phyloP scores from a whole-genome alignment of 306 rosid genomes.

The Cucurbita pepo region DNA sequence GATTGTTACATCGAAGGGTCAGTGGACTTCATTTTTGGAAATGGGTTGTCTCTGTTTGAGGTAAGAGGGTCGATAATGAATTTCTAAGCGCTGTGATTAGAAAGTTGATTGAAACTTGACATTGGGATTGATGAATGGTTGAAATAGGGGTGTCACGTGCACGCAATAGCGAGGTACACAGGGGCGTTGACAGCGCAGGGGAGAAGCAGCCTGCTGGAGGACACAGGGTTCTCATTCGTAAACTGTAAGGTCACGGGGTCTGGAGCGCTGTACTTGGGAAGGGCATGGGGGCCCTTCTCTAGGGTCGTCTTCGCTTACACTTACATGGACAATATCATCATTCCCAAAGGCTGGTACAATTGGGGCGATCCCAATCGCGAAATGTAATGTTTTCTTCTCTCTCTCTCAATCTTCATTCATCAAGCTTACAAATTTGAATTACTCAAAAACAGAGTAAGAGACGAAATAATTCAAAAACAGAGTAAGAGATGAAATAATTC shows the following conservation, averaged over 20 bases:
- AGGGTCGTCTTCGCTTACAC: constrained; percentile 82
- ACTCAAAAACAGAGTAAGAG: too few species aligned
- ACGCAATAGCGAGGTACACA: constrained; percentile 56
- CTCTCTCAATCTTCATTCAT: too few species aligned
- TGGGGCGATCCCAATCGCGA: constrained; percentile 97
- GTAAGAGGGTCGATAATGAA: constrained; percentile 8
- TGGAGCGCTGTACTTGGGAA: constrained; percentile 86
- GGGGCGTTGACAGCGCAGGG: constrained; percentile 96
- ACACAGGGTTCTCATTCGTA: constrained; percentile 92
- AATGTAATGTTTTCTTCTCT: constrained; percentile 23
- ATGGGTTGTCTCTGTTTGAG: constrained; percentile 72
- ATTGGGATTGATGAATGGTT: not conserved
- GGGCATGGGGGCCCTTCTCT: constrained; percentile 99
- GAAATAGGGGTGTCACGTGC: constrained; percentile 81
- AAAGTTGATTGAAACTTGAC: not conserved
- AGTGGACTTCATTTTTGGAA: constrained; percentile 96
- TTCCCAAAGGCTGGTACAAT: constrained; percentile 95
- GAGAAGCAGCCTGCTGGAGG: constrained; percentile 58
- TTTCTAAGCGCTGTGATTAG: too few species aligned
- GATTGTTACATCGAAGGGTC: constrained; percentile 98
- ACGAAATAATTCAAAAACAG: not conserved
- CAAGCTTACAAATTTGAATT: too few species aligned
- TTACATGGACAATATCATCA: constrained; percentile 87
- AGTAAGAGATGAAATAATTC: too few species aligned
- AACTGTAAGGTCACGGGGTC: constrained; percentile 97